These are phyloP conservation scores for Fusarium austroafricanum DNA, from an alignment of 2,329 filamentous ascomycete genomes.

Conservation along the genomic window DNA sequence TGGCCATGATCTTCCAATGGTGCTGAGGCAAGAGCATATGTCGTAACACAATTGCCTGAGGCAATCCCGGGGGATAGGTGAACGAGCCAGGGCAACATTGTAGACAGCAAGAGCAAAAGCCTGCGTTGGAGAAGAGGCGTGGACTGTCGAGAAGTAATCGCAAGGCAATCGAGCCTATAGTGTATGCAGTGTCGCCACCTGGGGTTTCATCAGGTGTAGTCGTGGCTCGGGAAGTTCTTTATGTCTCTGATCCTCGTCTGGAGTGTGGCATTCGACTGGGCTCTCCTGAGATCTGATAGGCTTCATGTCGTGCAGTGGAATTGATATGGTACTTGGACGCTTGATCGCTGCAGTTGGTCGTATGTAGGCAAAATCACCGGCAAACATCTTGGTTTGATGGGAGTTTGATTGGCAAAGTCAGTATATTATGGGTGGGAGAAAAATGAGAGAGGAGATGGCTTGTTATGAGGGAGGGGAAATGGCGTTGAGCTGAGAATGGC, in stretches of 20 bases:
- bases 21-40: neutral
- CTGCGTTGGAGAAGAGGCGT: neutral
- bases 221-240: neutral
- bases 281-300: neutral
- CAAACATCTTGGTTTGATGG: slow-evolving; percentile 43
- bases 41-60: neutral
- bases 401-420: neutral
- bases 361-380: slow-evolving; percentile 46
- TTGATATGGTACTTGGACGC: neutral
- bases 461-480: neutral
- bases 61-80: neutral
- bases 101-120: neutral
- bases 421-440: too few species aligned
- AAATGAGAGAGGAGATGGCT: neutral
- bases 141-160: neutral
- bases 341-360: slow-evolving; percentile 10
- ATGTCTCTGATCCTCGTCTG: neutral
- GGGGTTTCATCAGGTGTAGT: neutral
- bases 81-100: neutral
- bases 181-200: neutral
- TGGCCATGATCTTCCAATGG: neutral
- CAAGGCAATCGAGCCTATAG: neutral
- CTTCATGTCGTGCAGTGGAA: slow-evolving; percentile 33
- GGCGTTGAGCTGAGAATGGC: neutral
- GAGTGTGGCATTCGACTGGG: neutral